Evolutionary conservation across 1,139 yeast species (phyloP), one percentile per base, ranked within the genome.

Genomic region (Citeromyces siamensis): DNA sequence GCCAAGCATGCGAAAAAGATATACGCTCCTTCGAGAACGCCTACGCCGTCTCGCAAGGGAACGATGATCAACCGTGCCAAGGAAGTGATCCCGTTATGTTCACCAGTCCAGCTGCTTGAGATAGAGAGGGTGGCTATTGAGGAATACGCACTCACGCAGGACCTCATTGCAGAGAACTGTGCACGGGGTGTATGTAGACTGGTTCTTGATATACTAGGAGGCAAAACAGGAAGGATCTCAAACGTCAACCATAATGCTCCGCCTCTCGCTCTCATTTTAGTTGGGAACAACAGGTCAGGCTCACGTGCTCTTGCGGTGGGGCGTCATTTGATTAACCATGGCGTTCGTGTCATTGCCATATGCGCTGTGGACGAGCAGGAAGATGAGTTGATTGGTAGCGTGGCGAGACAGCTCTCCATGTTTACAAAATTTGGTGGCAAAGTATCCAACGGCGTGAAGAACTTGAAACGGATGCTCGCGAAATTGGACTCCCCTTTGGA

Each of bases 91-190:
- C 82, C 90, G 2, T 62, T 77, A 39, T 80, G 88, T 12, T 73
- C 90, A 1, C 90, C 95, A 1, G 74, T 84, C 6, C 95, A 86
- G 55, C 58, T 85, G 42, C 62, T 80, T n/a, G 94, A 84, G 45
- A 71, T 85, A 40, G 93, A 84, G 53, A 65, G 82, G 35, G 53
- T 75, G 14, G 57, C 81, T 13, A 54, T 60, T 4, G 78, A 75
- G 19, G 55, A 63, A 7, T 79, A 65, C 54, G 76, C 74, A 2
- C 55, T 77, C 14, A 47, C 71, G 2, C 62, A 69, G 10, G 53
- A 54, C 8, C 55, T 71, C 8, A 55, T 77, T 47, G 59, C 71
- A n/a, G 96, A 85, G 52, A 74, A 76, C 36, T 75, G 85, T 35
- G 86, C 86, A 2, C 60, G 79, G 18, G 81, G 83, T 38, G 60